These are phyloP conservation scores for Handroanthus guayacan DNA, from an alignment of 257 asterid genomes.

Conservation along the genomic window DNA sequence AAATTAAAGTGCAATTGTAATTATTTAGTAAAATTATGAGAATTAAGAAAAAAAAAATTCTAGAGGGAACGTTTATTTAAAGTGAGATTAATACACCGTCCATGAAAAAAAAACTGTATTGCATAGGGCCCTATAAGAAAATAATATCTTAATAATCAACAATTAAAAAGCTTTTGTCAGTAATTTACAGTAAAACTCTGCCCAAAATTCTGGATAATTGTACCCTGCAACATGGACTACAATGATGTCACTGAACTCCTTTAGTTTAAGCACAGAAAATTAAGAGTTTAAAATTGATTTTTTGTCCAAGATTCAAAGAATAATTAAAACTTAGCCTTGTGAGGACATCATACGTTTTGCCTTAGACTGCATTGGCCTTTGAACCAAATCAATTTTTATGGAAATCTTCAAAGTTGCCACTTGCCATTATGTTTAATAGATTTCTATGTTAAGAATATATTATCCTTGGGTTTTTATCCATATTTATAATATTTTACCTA, in stretches of 20 bases:
- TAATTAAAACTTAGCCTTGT: slow-evolving; percentile 16
- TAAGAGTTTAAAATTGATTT: background rate
- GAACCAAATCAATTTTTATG: slow-evolving; percentile 36
- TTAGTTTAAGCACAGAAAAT: slow-evolving; percentile 18
- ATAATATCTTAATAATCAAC: too few relatives aligned
- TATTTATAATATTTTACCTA: slow-evolving; percentile 12
- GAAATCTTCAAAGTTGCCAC: slow-evolving; percentile 41
- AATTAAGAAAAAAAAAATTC: too few relatives aligned
- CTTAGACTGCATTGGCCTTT: slow-evolving; percentile 31
- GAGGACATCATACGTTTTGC: slow-evolving; percentile 37
- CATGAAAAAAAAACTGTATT: too few relatives aligned
- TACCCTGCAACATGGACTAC: slow-evolving; percentile 40
- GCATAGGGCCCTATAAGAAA: too few relatives aligned
- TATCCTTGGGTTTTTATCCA: slow-evolving; percentile 17
- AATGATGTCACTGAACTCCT: slow-evolving; percentile 47
- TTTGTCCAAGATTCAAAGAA: background rate
- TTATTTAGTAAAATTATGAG: too few relatives aligned
- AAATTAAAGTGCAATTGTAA: too few relatives aligned
- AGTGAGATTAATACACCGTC: too few relatives aligned
- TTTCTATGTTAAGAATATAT: background rate
- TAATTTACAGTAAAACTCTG: slow-evolving; percentile 15
- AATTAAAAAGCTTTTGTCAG: background rate
- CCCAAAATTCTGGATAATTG: slow-evolving; percentile 39
- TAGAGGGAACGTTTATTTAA: too few relatives aligned
- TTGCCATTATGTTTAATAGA: slow-evolving; percentile 29